Base-by-base conservation (phyloP, 2,329 filamentous ascomycete genomes). In the Helotiales sp. region DNA sequence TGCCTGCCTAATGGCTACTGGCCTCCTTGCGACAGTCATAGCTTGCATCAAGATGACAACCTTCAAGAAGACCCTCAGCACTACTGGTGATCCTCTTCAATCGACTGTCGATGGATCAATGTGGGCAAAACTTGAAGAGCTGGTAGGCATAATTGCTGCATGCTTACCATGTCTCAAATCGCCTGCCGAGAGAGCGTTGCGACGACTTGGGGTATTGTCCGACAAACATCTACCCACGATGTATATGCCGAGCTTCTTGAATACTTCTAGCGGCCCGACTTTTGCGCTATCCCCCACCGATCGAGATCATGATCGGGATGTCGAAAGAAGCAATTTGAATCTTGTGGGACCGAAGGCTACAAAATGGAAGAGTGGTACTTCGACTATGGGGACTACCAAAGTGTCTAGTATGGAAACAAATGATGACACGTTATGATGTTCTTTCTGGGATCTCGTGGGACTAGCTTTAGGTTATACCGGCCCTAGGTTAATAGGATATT, bases 1-100 rank as follows among this genome's bases (percentile, higher is more conserved):
- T 5, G 17, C 31, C 15, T 54, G 54, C 22, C 27, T 60, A 1
- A 60, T 58, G 58, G 52, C 47, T 3, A 54, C 57, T 27, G 58
- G 58, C 40, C 52, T 60, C 3, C 33, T 60, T n/a, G 52, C 52
- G 3, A 58, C 58, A 5, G 36, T 44, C 13, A 55, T 57, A 5
- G 51, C 58, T 15, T 52, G 51, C 31, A 50, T 52, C n/a, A 60
- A 60, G 31, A 60, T 57, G 54, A 54, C 34, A 5, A 58, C 58
- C 12, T 60, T 60, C 33, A 53, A 57, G 5, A 46, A 19, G 46
- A 55, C 52, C 15, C 51, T n/a, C n/a, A n/a, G n/a, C n/a, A n/a
- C n/a, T n/a, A n/a, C n/a, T 15, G 51, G 51, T 12, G 58, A 60
- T 53, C 44, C 51, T 5, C 52, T 58, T 1, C 52, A 52, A 22